Percentiles rank a stretch among this genome's conserved stretches.
phyloP scores from a whole-genome alignment of 2,329 filamentous ascomycete species.

The Chalaropsis thielavioides region DNA sequence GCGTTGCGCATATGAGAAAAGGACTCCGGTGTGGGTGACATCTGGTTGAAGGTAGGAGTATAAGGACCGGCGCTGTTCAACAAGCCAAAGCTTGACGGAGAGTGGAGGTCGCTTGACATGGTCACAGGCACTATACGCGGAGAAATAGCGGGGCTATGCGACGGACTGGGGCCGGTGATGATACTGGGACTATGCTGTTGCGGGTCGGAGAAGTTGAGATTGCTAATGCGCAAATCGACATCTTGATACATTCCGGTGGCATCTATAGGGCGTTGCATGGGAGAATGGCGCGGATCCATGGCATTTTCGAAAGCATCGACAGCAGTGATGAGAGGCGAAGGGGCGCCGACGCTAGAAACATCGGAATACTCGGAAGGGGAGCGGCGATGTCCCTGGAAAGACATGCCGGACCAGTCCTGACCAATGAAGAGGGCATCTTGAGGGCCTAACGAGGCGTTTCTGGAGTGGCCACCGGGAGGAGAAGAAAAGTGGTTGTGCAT shows the following conservation, averaged over 20 bases:
- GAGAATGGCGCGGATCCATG: constrained; percentile 54
- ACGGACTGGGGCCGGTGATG: constrained; percentile 62
- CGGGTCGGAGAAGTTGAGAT: constrained; percentile 64
- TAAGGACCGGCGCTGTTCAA: constrained; percentile 6
- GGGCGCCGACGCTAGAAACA: constrained; percentile 60
- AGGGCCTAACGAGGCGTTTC: constrained; percentile 42
- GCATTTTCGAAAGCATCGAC: constrained; percentile 58
- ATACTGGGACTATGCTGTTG: constrained; percentile 43
- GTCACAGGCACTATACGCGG: constrained; percentile 43
- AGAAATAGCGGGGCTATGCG: constrained; percentile 55
- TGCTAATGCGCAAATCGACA: constrained; percentile 42
- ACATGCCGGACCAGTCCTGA: constrained; percentile 43
- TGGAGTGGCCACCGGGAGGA: constrained; percentile 35
- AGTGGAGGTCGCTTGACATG: constrained; percentile 12
- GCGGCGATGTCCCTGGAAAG: constrained; percentile 71
- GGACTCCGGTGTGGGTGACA: constrained; percentile 27
- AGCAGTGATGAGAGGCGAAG: constrained; percentile 63
- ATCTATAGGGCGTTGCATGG: constrained; percentile 63
- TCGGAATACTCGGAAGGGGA: constrained; percentile 86
- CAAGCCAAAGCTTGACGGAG: constrained; percentile 10
- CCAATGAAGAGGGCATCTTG: constrained; percentile 41
- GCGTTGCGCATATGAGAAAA: constrained; percentile 36
- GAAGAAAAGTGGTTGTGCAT: constrained; percentile 43
- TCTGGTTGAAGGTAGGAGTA: constrained; percentile 5
- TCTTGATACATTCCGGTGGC: constrained; percentile 34